Evolutionary conservation across 2,329 filamentous ascomycete genomes (phyloP), one percentile per base, ranked within the genome.

Genomic region (Epichloe aotearoae): DNA sequence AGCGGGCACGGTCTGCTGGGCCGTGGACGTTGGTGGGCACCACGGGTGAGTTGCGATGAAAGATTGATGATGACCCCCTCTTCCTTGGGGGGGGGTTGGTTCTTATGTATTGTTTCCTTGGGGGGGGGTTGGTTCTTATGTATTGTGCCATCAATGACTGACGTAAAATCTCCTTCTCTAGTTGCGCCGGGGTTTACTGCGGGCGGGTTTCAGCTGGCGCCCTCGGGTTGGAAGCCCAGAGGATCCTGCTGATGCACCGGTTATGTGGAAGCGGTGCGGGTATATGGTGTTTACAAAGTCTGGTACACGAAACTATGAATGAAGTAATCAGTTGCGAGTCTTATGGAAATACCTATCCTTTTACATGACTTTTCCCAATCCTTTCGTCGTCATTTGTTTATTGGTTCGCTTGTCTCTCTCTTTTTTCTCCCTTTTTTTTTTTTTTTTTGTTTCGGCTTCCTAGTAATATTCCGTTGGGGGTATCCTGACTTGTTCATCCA

Each of bases 11-110:
- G 11, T 51, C 50, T 41, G 3, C 1, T 2, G 45, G 73, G 1
- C 54, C 63, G 1, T 76, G 73, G 73, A 75, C 73, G 4, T 60
- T 76, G 19, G 72, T 75, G 2, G 73, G 69, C 17, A 56, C 52
- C 8, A 57, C 55, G 8, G 55, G 55, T 57, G 50, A 41, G 54
- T 51, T 46, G 15, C 23, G 3, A 3, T 34, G 19, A 23, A 12
- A 11, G n/a, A n/a, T n/a, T n/a, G 7, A 37, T 37, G 15, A 15
- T 37, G 19, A 1, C n/a, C 5, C 8, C 26, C 15, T 17, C 12
- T 38, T 44, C 7, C 23, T 23, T 23, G 23, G 4, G 23, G 23
- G 20, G 20, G n/a, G n/a, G n/a, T n/a, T n/a, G n/a, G n/a, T n/a
- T n/a, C n/a, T n/a, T n/a, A n/a, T n/a, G n/a, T n/a, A n/a, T n/a